Percentiles rank a stretch among this genome's conserved stretches.
phyloP scores from a whole-genome alignment of 805 yeast species.

The Saccharomycopsis javanensis region DNA sequence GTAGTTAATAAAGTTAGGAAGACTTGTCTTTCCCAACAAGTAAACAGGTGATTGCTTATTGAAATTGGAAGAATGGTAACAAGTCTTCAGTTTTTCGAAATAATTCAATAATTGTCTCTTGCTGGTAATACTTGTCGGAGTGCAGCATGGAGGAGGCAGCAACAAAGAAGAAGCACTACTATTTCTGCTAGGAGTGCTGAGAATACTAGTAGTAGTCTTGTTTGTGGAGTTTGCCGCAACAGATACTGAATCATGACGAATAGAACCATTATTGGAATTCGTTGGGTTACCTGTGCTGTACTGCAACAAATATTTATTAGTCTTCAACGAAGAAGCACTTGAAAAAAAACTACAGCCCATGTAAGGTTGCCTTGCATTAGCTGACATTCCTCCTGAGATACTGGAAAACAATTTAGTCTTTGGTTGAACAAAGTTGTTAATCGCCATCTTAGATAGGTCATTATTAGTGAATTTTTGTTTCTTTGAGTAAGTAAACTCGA shows the following conservation, averaged over 20 bases:
- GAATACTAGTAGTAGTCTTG: neutral
- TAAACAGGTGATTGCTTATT: slow-evolving; percentile 7
- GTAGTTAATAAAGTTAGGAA: slow-evolving; percentile 2
- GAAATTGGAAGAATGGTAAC: slow-evolving; percentile 6
- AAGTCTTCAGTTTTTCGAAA: slow-evolving; percentile 12
- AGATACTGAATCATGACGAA: neutral
- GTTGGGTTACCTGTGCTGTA: neutral
- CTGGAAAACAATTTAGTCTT: neutral
- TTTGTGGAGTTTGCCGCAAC: neutral
- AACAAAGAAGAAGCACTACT: neutral
- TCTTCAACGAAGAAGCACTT: slow-evolving; percentile 1
- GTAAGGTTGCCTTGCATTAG: neutral
- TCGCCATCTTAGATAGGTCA: slow-evolving; percentile 11
- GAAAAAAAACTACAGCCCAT: slow-evolving; percentile 1
- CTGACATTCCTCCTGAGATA: neutral
- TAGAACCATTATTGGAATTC: neutral
- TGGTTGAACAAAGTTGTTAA: slow-evolving; percentile 10
- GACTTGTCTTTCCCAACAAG: slow-evolving; percentile 8
- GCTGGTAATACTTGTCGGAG: neutral
- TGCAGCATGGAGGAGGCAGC: neutral
- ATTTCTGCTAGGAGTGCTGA: neutral
- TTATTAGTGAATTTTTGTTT: slow-evolving; percentile 1
- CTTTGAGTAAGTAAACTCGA: slow-evolving; percentile 4
- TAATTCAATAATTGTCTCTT: slow-evolving; percentile 3
- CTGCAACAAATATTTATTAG: neutral